Evolutionary conservation across 768 basidiomycete species (phyloP).

Genomic region (Boletus huronensis): DNA sequence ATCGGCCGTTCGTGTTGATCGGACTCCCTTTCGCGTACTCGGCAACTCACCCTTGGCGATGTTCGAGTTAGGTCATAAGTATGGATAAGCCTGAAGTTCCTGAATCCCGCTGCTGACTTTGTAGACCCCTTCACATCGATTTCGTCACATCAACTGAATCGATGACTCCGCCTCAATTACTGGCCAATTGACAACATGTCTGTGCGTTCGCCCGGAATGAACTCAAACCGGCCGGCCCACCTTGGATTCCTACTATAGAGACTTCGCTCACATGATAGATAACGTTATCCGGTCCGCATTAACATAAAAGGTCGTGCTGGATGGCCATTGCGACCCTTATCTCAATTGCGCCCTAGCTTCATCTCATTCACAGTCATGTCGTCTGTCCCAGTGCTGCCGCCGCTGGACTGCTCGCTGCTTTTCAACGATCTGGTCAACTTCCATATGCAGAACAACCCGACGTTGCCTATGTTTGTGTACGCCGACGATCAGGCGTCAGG

Average conservation of each 20-base stretch:
- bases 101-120: background rate
- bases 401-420: conserved; percentile 13
- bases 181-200: background rate
- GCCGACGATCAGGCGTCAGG: conserved; percentile 9
- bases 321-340: no score
- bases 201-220: background rate
- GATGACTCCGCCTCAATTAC: background rate
- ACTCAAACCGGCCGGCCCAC: background rate
- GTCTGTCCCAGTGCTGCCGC: conserved; percentile 8
- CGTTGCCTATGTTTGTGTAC: conserved; percentile 13
- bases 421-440: conserved; percentile 20
- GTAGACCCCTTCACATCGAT: background rate
- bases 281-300: background rate
- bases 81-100: background rate
- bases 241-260: background rate
- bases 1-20: background rate
- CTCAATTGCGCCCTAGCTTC: background rate
- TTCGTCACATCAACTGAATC: background rate
- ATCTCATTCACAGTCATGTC: background rate
- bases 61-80: background rate
- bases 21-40: background rate
- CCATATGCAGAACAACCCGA: conserved; percentile 11
- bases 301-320: background rate
- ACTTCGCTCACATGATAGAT: background rate
- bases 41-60: background rate